Percentiles rank a stretch among this genome's conserved stretches.
Conservation (phyloP, 495 filamentous ascomycete genomes). For the Copromyces sp. region DNA sequence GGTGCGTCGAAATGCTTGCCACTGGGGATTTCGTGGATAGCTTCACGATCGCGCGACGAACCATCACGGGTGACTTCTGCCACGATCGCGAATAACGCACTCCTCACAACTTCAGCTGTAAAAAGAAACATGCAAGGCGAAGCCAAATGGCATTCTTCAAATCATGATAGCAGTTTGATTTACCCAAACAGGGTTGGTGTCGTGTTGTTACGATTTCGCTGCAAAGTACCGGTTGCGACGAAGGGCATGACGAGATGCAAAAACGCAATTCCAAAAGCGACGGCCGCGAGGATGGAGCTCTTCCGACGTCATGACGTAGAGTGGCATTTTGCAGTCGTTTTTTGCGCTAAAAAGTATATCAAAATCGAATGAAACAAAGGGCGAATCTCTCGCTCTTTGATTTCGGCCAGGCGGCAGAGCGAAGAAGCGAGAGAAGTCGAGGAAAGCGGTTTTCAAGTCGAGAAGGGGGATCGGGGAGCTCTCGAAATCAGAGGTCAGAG, state of each 20-base stretch:
- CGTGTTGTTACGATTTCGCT: conserved; percentile 26
- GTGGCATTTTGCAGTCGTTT: not conserved
- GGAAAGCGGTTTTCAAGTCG: conserved; percentile 1
- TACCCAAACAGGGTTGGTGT: conserved; percentile 23
- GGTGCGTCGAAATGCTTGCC: not conserved
- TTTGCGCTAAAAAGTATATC: conserved; percentile 10
- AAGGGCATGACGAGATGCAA: conserved; percentile 12
- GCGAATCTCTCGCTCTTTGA: not conserved
- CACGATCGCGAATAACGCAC: not conserved
- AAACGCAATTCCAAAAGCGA: conserved; percentile 16
- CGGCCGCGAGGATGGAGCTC: not conserved
- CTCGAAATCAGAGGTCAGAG: conserved; percentile 27
- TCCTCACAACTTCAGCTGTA: not conserved
- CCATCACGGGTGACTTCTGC: conserved; percentile 19
- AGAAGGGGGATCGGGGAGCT: conserved; percentile 20
- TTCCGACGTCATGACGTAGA: not conserved
- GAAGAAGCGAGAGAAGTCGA: conserved; percentile 26
- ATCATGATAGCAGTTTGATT: conserved; percentile 9
- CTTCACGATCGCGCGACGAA: conserved; percentile 22
- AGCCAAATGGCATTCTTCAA: conserved; percentile 12
- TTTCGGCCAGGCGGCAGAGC: conserved; percentile 5
- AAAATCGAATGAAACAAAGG: conserved; percentile 10
- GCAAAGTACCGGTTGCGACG: conserved; percentile 7
- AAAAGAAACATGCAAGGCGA: conserved; percentile 10
- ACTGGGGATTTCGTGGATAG: conserved; percentile 24